These are phyloP conservation scores for Lachancea quebecensis DNA, from an alignment of 805 yeast species.

Conservation along the genomic window DNA sequence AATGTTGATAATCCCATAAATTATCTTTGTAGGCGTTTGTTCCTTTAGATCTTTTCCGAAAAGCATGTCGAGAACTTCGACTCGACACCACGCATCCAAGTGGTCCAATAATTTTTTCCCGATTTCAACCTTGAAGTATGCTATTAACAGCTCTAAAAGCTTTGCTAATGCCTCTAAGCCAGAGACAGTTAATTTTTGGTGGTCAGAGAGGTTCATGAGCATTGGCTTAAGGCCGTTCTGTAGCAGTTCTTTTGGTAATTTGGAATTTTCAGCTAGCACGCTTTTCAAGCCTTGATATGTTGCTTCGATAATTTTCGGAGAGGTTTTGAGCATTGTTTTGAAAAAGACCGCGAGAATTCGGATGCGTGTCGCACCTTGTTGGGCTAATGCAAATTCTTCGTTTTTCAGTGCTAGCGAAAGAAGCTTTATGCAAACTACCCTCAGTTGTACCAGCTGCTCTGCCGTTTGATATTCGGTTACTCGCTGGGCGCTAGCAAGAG, in stretches of 20 bases:
- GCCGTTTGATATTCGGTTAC: conserved; percentile 82
- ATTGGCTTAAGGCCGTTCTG: conserved; percentile 94
- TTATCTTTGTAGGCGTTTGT: conserved; percentile 77
- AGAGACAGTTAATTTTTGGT: conserved; percentile 77
- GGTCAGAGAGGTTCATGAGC: conserved; percentile 91
- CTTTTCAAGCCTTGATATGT: conserved; percentile 83
- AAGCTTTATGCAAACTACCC: conserved; percentile 84
- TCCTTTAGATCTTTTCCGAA: conserved; percentile 75
- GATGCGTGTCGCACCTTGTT: conserved; percentile 71
- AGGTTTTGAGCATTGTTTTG: conserved; percentile 81
- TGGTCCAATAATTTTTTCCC: conserved; percentile 91
- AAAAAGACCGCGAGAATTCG: conserved; percentile 89
- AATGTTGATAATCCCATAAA: conserved; percentile 82
- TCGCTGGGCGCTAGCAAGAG: conserved; percentile 80
- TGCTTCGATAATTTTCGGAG: conserved; percentile 84
- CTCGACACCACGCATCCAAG: conserved; percentile 92
- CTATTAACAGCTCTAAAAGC: conserved; percentile 74
- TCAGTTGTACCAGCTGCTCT: conserved; percentile 75
- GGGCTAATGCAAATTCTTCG: conserved; percentile 72
- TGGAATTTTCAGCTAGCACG: conserved; percentile 77
- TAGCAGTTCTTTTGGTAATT: conserved; percentile 87
- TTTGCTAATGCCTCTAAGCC: conserved; percentile 90
- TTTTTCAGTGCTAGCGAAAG: conserved; percentile 77
- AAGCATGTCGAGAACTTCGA: conserved; percentile 63
- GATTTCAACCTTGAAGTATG: conserved; percentile 93